These are phyloP conservation scores for Mariannaea elegans DNA, from an alignment of 2,329 filamentous ascomycete species.

Conservation along the genomic window DNA sequence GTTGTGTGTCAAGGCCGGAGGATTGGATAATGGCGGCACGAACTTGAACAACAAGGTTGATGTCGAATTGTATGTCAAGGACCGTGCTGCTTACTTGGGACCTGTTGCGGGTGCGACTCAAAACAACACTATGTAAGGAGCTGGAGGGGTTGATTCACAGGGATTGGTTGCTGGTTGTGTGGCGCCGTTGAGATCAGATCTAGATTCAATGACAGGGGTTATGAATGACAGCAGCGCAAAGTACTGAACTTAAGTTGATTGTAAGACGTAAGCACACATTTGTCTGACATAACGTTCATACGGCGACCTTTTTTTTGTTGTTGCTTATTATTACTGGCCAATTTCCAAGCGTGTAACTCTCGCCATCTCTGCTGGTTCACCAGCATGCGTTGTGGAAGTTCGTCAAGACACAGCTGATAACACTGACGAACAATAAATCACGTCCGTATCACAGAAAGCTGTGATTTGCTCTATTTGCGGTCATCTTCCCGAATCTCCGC, in stretches of 20 bases:
- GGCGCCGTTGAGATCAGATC: not conserved
- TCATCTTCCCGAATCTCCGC: constrained; percentile 1
- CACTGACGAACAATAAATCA: no score
- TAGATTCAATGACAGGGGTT: not conserved
- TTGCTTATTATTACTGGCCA: no score
- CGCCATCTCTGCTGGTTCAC: no score
- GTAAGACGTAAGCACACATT: no score
- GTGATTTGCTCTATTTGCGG: not conserved
- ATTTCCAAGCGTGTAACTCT: no score
- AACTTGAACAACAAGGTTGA: constrained; percentile 53
- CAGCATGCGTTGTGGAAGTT: no score
- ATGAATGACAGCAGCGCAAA: no score
- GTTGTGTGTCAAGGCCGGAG: constrained; percentile 60
- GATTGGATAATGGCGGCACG: constrained; percentile 57
- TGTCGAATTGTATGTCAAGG: constrained; percentile 63
- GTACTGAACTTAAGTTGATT: no score
- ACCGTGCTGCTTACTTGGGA: constrained; percentile 55
- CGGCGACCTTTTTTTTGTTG: no score
- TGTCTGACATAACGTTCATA: no score
- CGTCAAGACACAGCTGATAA: not conserved
- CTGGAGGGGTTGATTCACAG: not conserved
- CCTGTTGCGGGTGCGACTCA: constrained; percentile 57
- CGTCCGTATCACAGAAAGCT: no score
- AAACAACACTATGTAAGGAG: constrained; percentile 41
- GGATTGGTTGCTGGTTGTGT: not conserved